Conservation (phyloP, 225 moss, liverwort and hornwort genomes). For the Polytrichum formosum region DNA sequence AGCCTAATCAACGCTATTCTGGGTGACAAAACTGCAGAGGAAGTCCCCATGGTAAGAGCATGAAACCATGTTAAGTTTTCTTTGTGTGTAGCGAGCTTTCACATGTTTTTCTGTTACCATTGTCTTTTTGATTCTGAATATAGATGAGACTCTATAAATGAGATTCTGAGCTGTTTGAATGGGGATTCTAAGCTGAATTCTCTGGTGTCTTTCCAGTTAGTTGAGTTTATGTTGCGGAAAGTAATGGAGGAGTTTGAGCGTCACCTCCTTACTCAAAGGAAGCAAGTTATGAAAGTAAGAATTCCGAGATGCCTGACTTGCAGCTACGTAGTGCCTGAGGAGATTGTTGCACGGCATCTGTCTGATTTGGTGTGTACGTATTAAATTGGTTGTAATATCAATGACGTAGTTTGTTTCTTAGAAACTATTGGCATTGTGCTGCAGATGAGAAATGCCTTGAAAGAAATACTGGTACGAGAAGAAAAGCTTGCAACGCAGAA, state of each 20-base stretch:
- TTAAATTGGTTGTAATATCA: not conserved
- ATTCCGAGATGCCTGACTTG: not conserved
- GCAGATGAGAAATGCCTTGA: slow-evolving; percentile 58
- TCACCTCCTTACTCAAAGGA: slow-evolving; percentile 56
- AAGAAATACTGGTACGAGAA: slow-evolving; percentile 39
- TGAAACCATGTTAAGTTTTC: not conserved
- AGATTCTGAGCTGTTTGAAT: not conserved
- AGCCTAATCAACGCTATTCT: slow-evolving; percentile 64
- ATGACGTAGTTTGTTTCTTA: not conserved
- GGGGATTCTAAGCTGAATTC: not conserved
- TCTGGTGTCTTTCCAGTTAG: slow-evolving; percentile 29
- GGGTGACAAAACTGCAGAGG: slow-evolving; percentile 54
- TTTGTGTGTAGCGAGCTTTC: not conserved
- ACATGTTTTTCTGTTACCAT: slow-evolving; percentile 3
- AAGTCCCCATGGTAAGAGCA: slow-evolving; percentile 52
- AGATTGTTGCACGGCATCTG: too few species aligned
- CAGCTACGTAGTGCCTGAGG: too few species aligned
- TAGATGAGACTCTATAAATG: slow-evolving; percentile 35
- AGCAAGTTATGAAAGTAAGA: slow-evolving; percentile 59
- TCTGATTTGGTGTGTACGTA: not conserved
- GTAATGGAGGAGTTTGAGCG: slow-evolving; percentile 71
- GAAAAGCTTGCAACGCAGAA: slow-evolving; percentile 42
- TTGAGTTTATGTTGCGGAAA: slow-evolving; percentile 68
- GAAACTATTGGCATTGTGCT: not conserved
- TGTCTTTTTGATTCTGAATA: slow-evolving; percentile 21